Base-by-base conservation (phyloP, 805 yeast genomes). In the Metschnikowia lochheadii region DNA sequence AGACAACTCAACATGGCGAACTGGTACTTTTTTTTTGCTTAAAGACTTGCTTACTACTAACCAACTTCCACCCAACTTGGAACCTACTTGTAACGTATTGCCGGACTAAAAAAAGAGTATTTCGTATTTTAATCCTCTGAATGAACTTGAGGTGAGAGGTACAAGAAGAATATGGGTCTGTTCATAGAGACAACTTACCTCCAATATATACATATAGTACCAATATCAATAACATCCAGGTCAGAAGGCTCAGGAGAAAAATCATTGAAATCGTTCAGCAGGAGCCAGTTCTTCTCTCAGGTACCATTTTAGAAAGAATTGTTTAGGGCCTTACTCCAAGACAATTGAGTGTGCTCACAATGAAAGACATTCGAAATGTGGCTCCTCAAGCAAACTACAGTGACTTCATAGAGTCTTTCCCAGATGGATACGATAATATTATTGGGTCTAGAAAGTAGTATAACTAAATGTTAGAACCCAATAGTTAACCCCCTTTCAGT, bases 181-280 rank as follows among this genome's bases (percentile, higher is more conserved):
- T 26, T 8, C 11, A 26, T 26, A 23, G 11, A 7, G 29, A 8
- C 3, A 23, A 8, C 29, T 23, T 26, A 26, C 29, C 11, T 26
- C 29, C 11, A 26, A 26, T 26, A 3, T 26, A 26, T 26, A 18
- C 3, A 18, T 18, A 18, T 18, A 18, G 20, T 18, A 60, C 62
- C 45, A 73, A 80, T 53, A 78, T 82, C 40, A 61, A 65, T 31
- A 68, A 70, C 8, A 67, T 77, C 53, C 82, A 81, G 56, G 73
- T 80, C 18, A 66, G 75, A 31, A 77, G 74, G 36, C 72, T 79
- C 52, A 69, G 86, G 50, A 63, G 77, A 36, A 65, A 73, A 32
- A 55, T 72, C 5, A 77, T 85, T 49, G 83, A 85, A 1, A 69
- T 81, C 34, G 86, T 81, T 11, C 84, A 80, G 61, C 86, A 81